A percentile compares a stretch with the other conserved stretches of the same genome.
These are phyloP conservation scores for Alternaria angustiovoidea DNA, from an alignment of 2,329 filamentous ascomycete species.

Conservation along the genomic window DNA sequence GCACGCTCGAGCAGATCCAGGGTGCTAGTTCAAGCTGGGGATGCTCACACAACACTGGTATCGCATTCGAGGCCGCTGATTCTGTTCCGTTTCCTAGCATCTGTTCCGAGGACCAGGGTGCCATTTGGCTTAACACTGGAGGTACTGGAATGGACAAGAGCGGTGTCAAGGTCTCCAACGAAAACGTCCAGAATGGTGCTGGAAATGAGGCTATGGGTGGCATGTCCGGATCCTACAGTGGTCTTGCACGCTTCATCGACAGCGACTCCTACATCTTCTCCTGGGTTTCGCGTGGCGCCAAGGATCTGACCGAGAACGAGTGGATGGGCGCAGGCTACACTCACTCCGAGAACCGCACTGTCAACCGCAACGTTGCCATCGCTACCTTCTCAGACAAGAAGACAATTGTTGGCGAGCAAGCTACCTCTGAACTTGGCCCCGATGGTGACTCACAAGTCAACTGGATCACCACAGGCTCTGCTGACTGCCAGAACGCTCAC, in stretches of 20 bases:
- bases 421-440: constrained; percentile 62
- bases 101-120: constrained; percentile 69
- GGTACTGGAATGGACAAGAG: constrained; percentile 67
- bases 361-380: constrained; percentile 67
- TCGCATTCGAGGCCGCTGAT: constrained; percentile 68
- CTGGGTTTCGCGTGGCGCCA: constrained; percentile 68
- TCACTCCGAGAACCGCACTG: constrained; percentile 61
- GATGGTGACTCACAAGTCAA: constrained; percentile 67
- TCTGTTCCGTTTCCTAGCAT: constrained; percentile 65
- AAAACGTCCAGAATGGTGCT: constrained; percentile 67
- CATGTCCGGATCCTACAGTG: constrained; percentile 69
- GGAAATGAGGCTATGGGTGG: constrained; percentile 68
- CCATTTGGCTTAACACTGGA: constrained; percentile 70
- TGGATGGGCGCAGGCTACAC: constrained; percentile 69
- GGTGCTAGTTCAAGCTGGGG: constrained; percentile 67
- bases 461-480: constrained; percentile 64
- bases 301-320: constrained; percentile 62
- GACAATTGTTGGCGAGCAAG: constrained; percentile 63
- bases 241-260: constrained; percentile 62
- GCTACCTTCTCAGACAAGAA: constrained; percentile 66
- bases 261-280: constrained; percentile 66
- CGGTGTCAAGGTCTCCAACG: constrained; percentile 69
- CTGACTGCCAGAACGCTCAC: constrained; percentile 67
- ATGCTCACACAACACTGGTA: constrained; percentile 71
- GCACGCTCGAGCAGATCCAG: constrained; percentile 60